Conservation (phyloP, 306 rosid genomes). For the Dalbergia cochinchinensis region DNA sequence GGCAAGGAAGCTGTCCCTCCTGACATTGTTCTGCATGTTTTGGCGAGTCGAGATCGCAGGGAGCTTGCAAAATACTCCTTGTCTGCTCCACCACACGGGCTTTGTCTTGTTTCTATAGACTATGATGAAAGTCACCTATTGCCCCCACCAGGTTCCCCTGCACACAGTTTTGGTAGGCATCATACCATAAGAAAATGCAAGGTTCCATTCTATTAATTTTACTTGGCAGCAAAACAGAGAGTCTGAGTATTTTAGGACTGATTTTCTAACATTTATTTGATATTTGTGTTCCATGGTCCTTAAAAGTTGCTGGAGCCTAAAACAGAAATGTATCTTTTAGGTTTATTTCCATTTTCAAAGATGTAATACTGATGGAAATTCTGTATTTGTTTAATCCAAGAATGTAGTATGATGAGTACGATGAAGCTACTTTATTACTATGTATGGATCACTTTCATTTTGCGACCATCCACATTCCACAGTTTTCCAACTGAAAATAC, state of each 20-base stretch:
- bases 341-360: constrained; percentile 21
- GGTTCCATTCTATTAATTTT: constrained; percentile 67
- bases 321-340: constrained; percentile 24
- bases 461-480: background rate
- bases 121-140: constrained; percentile 75
- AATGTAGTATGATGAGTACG: constrained; percentile 27
- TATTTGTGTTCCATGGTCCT: constrained; percentile 13
- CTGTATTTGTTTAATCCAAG: constrained; percentile 4
- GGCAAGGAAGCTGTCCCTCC: constrained; percentile 90
- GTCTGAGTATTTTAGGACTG: constrained; percentile 7
- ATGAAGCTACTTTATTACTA: background rate
- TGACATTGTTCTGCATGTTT: constrained; percentile 70
- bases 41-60: constrained; percentile 80
- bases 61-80: constrained; percentile 85
- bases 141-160: constrained; percentile 72
- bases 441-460: background rate
- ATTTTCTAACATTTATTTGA: constrained; percentile 31
- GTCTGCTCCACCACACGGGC: constrained; percentile 84
- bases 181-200: constrained; percentile 79
- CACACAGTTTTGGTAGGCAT: constrained; percentile 78
- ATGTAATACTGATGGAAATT: constrained; percentile 21
- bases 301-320: constrained; percentile 18
- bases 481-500: background rate
- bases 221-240: constrained; percentile 29
- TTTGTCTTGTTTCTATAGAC: constrained; percentile 74